A percentile compares a stretch with the other conserved stretches of the same genome.
Conservation (phyloP, 2,329 filamentous ascomycete genomes). For the Ambrosiella beaveri region DNA sequence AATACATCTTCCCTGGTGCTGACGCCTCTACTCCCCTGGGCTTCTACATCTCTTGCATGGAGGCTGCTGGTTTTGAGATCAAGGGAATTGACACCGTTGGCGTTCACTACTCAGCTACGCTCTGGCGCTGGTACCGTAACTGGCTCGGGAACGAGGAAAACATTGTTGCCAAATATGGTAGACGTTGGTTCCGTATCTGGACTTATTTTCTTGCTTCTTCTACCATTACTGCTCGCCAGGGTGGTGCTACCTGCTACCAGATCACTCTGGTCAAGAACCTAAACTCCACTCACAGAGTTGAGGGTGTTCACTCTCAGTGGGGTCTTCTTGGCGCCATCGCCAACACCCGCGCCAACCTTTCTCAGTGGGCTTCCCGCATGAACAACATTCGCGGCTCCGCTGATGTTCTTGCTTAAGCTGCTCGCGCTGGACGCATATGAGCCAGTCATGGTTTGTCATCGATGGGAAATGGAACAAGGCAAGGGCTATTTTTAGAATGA, state of each 20-base stretch:
- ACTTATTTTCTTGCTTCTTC: conserved; percentile 80
- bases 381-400: conserved; percentile 11
- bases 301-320: conserved; percentile 54
- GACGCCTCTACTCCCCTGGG: conserved; percentile 88
- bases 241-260: conserved; percentile 72
- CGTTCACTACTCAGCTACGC: conserved; percentile 88
- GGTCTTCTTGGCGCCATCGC: conserved; percentile 44
- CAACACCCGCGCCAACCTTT: conserved; percentile 20
- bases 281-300: conserved; percentile 67
- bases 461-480: no score
- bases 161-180: conserved; percentile 86
- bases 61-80: conserved; percentile 65
- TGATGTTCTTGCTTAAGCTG: conserved; percentile 9
- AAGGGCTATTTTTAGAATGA: no score
- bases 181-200: conserved; percentile 92
- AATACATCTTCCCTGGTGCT: conserved; percentile 94
- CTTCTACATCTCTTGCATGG: conserved; percentile 68
- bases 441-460: neutral
- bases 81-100: conserved; percentile 86
- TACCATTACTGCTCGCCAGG: conserved; percentile 70
- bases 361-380: conserved; percentile 17
- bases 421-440: conserved; percentile 1
- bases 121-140: conserved; percentile 98
- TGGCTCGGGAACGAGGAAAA: conserved; percentile 91
- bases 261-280: conserved; percentile 79